phyloP scores from a whole-genome alignment of 2,329 filamentous ascomycete species.

The Colletotrichum sansevieriae region DNA sequence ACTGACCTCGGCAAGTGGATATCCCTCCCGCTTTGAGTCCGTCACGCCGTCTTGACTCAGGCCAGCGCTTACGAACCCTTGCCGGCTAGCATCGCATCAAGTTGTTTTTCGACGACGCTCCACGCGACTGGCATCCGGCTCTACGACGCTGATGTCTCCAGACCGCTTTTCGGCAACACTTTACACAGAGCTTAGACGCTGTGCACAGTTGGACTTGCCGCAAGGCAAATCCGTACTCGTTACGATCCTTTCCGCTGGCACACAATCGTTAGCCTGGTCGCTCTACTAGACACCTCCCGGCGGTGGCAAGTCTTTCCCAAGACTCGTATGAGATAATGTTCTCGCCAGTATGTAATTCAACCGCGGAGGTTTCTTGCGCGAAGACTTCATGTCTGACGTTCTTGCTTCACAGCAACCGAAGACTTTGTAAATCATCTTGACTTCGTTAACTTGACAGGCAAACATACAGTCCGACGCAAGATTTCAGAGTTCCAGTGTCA shows the following conservation, averaged over 20 bases:
- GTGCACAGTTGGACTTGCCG: neutral
- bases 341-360: no score
- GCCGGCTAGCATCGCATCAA: conserved; percentile 17
- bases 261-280: neutral
- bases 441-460: no score
- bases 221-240: neutral
- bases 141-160: conserved; percentile 4
- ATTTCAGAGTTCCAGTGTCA: neutral
- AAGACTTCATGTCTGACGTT: no score
- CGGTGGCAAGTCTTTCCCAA: no score
- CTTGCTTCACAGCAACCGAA: no score
- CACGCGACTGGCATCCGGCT: neutral
- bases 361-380: no score
- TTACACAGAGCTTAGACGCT: neutral
- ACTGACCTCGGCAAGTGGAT: conserved; percentile 23
- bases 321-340: no score
- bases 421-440: no score
- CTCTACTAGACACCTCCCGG: no score
- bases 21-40: conserved; percentile 15
- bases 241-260: neutral
- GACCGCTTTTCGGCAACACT: neutral
- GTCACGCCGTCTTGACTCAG: conserved; percentile 33
- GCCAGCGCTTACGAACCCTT: conserved; percentile 17
- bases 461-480: no score
- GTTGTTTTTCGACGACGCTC: neutral